Evolutionary conservation across 495 filamentous ascomycete species (phyloP), one percentile per base, ranked within the genome.

Genomic region (Trichoderma orchidacearum): DNA sequence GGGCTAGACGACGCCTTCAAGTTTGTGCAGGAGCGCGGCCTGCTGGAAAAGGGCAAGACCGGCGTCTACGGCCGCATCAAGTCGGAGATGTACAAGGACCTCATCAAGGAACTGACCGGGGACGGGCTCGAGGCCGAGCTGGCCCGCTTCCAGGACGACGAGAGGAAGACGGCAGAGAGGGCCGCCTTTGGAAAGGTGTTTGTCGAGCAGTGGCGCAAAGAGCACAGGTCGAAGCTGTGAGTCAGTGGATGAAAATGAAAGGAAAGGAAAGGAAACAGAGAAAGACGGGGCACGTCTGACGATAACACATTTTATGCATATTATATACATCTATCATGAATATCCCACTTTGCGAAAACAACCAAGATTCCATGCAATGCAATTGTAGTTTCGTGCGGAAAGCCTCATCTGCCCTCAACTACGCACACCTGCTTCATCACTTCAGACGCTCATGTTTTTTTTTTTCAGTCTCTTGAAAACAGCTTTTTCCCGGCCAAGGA

Each of bases 41-140:
- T 91, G 61, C 68, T 73, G 34, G 73, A 69, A 8, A 87, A 87
- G 71, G 79, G 71, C 0, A 66, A 72, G 52, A 83, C 73, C 18
- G 80, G 80, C 13, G 79, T 83, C 29, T 90, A 86, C 67, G 82
- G 85, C 5, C 54, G 70, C 28, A 66, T 90, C 67, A 90, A 89
- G 71, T 65, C 70, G 57, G 85, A 89, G 66, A 87, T 89, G 83
- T 89, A 83, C 63, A 65, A 80, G 7, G 80, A 84, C 65, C 75
- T 73, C 0, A 61, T 89, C 32, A 74, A 62, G 28, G 66, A 78
- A 53, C 62, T 86, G 59, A 77, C 77, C 48, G 62, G 65, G 13
- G 70, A 72, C 62, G 70, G 61, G 18, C 58, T 65, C 17, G 57
- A 56, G 11, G 68, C 60, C 11, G 78, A 75, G 55, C 66, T 80